Base-by-base conservation (phyloP, 306 rosid species). In the Ceratonia siliqua region DNA sequence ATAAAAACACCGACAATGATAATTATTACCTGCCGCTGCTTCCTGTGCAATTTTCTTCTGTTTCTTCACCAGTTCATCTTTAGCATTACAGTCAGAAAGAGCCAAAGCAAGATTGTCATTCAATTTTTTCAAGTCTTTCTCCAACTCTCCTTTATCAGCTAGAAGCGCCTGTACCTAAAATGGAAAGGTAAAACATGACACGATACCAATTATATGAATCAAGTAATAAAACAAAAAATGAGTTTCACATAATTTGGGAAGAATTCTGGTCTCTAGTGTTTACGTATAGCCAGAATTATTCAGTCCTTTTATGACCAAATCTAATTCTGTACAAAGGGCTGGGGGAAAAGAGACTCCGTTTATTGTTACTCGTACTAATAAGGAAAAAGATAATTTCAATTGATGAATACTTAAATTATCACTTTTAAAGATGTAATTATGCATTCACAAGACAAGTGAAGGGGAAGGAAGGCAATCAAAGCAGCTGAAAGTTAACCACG, bases 1-100 rank as follows among this genome's bases (percentile, higher is more conserved):
- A 66, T 45, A 66, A 18, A 25, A 25, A 38, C 53, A 72, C 15
- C 24, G 32, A 28, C 33, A 32, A 10, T 21, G 5, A 17, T 14
- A 41, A 39, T 9, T 6, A 58, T 74, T 74, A 89, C 93, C 88
- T 54, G 84, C 82, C 58, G 82, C 72, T 52, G 91, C 84, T 68
- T 89, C 90, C 72, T 86, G 91, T 48, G 84, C 82, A 71, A 76
- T 78, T 70, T 84, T 82, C 7, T 85, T 78, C 39, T 86, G 89
- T 64, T 82, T 84, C 77, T 80, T 86, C 59, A 80, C 89, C 45
- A 89, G 83, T 73, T 84, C 93, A 82, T 86, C 93, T 79, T 89
- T 89, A 64, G 77, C 62, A 28, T 82, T 72, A 74, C 89, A 82
- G 35, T 89, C 93, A 18, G 86, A 80, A 67, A 86, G 83, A 15